phyloP scores from a whole-genome alignment of 2,329 filamentous ascomycete genomes.

The Cordyceps javanica region DNA sequence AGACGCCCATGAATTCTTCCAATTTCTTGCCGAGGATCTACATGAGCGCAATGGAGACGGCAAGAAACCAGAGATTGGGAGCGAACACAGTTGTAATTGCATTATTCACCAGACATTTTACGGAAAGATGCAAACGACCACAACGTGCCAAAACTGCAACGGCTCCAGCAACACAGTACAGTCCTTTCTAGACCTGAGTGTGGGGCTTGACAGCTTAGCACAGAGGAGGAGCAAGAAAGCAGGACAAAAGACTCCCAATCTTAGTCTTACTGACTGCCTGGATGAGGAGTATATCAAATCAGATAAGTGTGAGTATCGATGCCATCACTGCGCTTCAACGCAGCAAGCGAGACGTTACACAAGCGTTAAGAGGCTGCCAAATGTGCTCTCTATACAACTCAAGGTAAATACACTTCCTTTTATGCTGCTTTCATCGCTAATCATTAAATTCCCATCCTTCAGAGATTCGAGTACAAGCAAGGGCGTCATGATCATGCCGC shows the following conservation, averaged over 20 bases:
- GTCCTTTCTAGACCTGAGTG: constrained; percentile 82
- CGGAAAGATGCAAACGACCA: constrained; percentile 82
- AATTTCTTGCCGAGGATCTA: constrained; percentile 87
- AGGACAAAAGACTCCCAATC: constrained; percentile 36
- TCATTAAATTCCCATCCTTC: not conserved
- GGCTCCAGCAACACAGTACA: constrained; percentile 79
- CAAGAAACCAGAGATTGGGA: constrained; percentile 53
- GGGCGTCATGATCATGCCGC: constrained; percentile 60
- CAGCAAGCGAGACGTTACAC: constrained; percentile 81
- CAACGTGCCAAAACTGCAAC: constrained; percentile 82
- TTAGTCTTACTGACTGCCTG: constrained; percentile 65
- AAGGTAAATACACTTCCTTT: constrained; percentile 54
- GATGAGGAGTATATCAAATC: constrained; percentile 79
- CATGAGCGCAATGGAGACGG: constrained; percentile 74
- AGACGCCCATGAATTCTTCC: constrained; percentile 95
- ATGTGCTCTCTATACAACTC: constrained; percentile 84
- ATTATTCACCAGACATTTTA: constrained; percentile 94
- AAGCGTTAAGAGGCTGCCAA: constrained; percentile 76
- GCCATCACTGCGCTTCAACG: constrained; percentile 68
- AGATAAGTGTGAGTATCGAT: constrained; percentile 87
- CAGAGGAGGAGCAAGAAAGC: constrained; percentile 58
- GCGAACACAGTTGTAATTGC: constrained; percentile 69
- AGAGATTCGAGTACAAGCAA: constrained; percentile 69
- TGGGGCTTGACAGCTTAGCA: constrained; percentile 71
- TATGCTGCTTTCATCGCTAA: not conserved